Conservation (phyloP, 2,329 filamentous ascomycete species). For the Leptographium flavum region DNA sequence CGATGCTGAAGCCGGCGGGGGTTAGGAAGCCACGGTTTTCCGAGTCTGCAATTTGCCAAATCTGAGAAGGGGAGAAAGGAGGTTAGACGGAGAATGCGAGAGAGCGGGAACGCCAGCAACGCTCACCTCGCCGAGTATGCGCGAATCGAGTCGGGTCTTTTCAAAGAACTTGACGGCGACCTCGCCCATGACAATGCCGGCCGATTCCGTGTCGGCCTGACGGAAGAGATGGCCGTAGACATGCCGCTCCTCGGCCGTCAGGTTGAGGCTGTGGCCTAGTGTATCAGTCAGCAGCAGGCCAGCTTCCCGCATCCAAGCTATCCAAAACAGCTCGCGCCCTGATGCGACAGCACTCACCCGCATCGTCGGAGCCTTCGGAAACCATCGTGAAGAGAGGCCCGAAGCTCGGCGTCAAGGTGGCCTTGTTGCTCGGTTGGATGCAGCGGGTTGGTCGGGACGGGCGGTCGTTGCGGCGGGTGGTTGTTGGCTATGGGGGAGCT, state of each 20-base stretch:
- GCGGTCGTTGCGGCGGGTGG: background rate
- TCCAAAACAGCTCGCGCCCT: background rate
- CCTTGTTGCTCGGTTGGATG: background rate
- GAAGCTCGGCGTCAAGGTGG: background rate
- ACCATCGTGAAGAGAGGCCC: conserved; percentile 12
- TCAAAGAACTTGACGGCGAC: conserved; percentile 96
- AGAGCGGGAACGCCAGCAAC: too few relatives aligned
- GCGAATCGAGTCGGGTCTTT: conserved; percentile 77
- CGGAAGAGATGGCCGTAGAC: conserved; percentile 87
- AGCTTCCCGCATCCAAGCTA: too few relatives aligned
- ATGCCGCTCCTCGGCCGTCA: conserved; percentile 84
- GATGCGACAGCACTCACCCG: conserved; percentile 10
- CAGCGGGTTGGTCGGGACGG: too few relatives aligned
- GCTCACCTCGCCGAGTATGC: conserved; percentile 71
- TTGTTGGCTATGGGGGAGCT: too few relatives aligned
- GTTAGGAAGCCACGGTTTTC: conserved; percentile 93
- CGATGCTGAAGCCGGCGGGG: conserved; percentile 82
- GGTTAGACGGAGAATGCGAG: background rate
- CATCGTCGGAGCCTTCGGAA: conserved; percentile 16
- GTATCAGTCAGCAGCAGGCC: too few relatives aligned
- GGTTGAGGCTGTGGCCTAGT: conserved; percentile 66
- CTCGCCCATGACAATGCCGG: conserved; percentile 91
- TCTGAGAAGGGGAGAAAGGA: conserved; percentile 34
- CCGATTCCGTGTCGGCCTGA: conserved; percentile 78
- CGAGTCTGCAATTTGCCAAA: conserved; percentile 97